phyloP scores from a whole-genome alignment of 2,329 filamentous ascomycete species.

The Paecilomyces sp. region DNA sequence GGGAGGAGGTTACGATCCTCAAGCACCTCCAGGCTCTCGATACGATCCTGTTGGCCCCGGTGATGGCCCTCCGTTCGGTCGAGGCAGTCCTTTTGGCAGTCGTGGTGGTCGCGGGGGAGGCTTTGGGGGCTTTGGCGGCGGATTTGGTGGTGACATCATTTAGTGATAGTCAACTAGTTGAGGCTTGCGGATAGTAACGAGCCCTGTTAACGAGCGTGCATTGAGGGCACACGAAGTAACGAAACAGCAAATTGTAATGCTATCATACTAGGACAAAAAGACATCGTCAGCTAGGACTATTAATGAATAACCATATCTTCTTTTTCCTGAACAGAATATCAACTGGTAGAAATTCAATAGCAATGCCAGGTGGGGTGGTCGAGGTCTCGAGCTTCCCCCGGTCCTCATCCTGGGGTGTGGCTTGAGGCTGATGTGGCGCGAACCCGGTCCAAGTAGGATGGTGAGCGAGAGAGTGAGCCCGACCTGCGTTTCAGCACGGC shows the following conservation, averaged over 20 bases:
- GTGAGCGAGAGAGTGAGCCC: neutral
- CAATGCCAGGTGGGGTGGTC: neutral
- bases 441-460: neutral
- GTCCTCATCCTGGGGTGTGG: neutral
- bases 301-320: neutral
- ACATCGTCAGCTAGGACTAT: neutral
- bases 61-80: constrained; percentile 42
- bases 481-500: neutral
- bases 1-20: constrained; percentile 55
- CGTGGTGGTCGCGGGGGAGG: constrained; percentile 40
- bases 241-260: neutral
- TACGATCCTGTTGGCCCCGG: constrained; percentile 83
- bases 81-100: constrained; percentile 24
- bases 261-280: neutral
- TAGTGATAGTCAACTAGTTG: constrained; percentile 5
- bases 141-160: constrained; percentile 43
- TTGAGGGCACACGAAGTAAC: neutral
- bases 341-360: neutral
- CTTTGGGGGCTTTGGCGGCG: constrained; percentile 47
- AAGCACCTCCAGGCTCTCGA: constrained; percentile 77
- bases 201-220: neutral
- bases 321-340: neutral
- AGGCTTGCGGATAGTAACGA: constrained; percentile 8
- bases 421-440: constrained; percentile 2
- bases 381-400: neutral